Conservation (phyloP, 1,139 yeast genomes). For the Geotrichum klebahnii region DNA sequence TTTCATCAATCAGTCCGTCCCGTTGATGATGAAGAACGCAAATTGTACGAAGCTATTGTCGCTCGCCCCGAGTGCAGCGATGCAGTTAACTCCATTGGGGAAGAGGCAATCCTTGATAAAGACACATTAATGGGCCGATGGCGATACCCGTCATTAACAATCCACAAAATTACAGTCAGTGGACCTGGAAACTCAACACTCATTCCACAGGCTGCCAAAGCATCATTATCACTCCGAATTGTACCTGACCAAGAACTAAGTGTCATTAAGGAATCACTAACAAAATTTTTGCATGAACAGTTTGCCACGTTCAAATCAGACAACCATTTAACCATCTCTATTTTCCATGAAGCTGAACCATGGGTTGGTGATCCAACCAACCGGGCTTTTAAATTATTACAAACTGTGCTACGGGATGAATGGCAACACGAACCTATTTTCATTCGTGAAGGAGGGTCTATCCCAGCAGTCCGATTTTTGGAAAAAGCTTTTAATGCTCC, state of each 20-base stretch:
- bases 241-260: conserved; percentile 82
- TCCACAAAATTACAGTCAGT: conserved; percentile 80
- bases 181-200: conserved; percentile 91
- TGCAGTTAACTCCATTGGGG: conserved; percentile 24
- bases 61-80: conserved; percentile 44
- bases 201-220: conserved; percentile 75
- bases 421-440: conserved; percentile 69
- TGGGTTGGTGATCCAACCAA: conserved; percentile 89
- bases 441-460: conserved; percentile 94
- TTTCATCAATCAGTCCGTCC: conserved; percentile 65
- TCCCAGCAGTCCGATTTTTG: conserved; percentile 80
- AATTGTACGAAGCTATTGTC: conserved; percentile 57
- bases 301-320: conserved; percentile 52
- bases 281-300: conserved; percentile 44
- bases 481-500: conserved; percentile 80
- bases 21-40: conserved; percentile 52
- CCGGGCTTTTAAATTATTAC: conserved; percentile 62
- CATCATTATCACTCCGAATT: conserved; percentile 74
- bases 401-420: conserved; percentile 53
- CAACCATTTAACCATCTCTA: conserved; percentile 55
- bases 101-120: neutral
- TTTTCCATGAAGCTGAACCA: conserved; percentile 85
- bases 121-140: conserved; percentile 64
- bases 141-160: conserved; percentile 85
- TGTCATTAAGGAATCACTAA: conserved; percentile 51